These are phyloP conservation scores for Coemansia guatemalensis DNA, from an alignment of 192 early-diverging fungal species.

Conservation along the genomic window DNA sequence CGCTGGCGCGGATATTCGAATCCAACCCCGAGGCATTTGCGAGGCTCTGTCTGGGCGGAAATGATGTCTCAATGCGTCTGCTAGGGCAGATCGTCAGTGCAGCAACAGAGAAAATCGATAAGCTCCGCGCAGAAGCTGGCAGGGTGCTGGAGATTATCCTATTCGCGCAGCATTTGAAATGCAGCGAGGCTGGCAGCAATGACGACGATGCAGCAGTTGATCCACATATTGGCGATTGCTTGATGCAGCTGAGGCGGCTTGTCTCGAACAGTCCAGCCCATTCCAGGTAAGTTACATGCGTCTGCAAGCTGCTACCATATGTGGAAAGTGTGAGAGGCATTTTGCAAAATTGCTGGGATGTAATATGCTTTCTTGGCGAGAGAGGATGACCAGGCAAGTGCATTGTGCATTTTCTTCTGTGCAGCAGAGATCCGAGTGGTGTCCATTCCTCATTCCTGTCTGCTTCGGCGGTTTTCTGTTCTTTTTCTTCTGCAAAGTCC, in stretches of 20 bases:
- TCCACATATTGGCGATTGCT: slow-evolving; percentile 5
- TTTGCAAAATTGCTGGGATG: neutral
- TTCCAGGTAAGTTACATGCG: slow-evolving; percentile 11
- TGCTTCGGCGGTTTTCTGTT: neutral
- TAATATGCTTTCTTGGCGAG: slow-evolving; percentile 1
- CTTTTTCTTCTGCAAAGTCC: neutral
- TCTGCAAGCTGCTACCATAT: neutral
- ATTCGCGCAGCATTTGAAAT: slow-evolving; percentile 10
- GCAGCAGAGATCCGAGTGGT: neutral
- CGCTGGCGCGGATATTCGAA: slow-evolving; percentile 51
- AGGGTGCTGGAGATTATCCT: slow-evolving; percentile 54
- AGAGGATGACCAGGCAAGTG: neutral
- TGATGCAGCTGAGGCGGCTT: slow-evolving; percentile 15
- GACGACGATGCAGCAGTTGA: neutral
- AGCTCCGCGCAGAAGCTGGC: slow-evolving; percentile 75
- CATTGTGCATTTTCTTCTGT: slow-evolving; percentile 1
- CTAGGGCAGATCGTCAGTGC: slow-evolving; percentile 63
- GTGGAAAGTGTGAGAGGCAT: neutral
- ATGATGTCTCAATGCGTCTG: slow-evolving; percentile 47
- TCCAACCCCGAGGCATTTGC: slow-evolving; percentile 19
- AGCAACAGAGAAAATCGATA: slow-evolving; percentile 91
- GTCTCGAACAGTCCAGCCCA: slow-evolving; percentile 4
- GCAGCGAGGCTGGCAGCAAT: neutral
- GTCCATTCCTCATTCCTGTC: neutral
- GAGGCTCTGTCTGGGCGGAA: neutral